Evolutionary conservation across 768 basidiomycete genomes (phyloP).

Genomic region (Cubamyces lactineus): DNA sequence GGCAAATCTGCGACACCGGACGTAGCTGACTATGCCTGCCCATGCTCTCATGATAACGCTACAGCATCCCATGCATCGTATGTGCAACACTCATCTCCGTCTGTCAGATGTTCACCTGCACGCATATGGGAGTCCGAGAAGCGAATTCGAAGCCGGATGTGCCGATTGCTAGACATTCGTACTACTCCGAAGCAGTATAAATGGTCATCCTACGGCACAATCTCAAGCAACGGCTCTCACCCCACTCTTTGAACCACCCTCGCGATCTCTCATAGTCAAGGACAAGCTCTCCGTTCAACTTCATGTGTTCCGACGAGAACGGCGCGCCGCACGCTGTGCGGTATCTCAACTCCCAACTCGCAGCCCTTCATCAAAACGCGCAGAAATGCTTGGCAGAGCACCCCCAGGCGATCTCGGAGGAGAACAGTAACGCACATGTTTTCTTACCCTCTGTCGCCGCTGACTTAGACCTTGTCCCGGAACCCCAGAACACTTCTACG

Average conservation of each 20-base stretch:
- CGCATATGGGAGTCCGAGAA: too few species aligned
- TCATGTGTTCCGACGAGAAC: constrained; percentile 33
- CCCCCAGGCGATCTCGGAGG: constrained; percentile 19
- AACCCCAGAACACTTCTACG: constrained; percentile 25
- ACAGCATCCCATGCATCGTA: neutral
- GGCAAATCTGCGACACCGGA: neutral
- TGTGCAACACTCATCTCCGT: neutral
- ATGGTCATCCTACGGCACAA: neutral
- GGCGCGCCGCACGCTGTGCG: constrained; percentile 28
- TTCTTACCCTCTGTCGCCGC: neutral
- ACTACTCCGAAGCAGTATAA: neutral
- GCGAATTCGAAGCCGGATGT: too few species aligned
- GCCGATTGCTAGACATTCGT: neutral
- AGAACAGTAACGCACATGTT: constrained; percentile 22
- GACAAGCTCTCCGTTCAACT: neutral
- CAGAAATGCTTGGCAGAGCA: constrained; percentile 24
- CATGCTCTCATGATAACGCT: neutral
- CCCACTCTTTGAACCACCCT: neutral
- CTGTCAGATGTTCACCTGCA: neutral
- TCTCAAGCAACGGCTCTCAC: neutral
- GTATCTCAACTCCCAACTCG: constrained; percentile 33
- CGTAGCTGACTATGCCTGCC: neutral
- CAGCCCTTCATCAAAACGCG: constrained; percentile 29
- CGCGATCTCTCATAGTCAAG: too few species aligned
- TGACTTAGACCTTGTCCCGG: neutral